Conservation (phyloP, 1,284 basidiomycete genomes). For the Ceratobasidium sp. region DNA sequence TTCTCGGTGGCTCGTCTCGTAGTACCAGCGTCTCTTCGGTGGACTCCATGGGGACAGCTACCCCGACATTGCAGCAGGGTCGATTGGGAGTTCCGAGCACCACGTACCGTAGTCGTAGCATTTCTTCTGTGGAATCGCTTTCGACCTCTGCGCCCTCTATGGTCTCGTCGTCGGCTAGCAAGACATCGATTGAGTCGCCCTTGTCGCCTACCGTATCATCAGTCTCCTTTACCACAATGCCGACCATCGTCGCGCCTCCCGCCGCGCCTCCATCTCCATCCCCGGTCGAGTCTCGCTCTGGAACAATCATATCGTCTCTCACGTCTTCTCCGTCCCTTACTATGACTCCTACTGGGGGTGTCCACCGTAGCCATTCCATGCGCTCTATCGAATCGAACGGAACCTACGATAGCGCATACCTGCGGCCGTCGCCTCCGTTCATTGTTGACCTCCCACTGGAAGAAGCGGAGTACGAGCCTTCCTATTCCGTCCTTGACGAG, state of each 20-base stretch:
- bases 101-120: conserved; percentile 22
- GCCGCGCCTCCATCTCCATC: conserved; percentile 48
- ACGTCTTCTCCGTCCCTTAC: neutral
- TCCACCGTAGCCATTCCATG: conserved; percentile 19
- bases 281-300: conserved; percentile 23
- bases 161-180: conserved; percentile 26
- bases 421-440: conserved; percentile 73
- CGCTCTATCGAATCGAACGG: conserved; percentile 52
- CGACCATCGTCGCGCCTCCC: conserved; percentile 44
- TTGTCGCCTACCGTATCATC: conserved; percentile 34
- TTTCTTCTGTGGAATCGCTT: conserved; percentile 20
- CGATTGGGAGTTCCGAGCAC: conserved; percentile 12
- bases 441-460: conserved; percentile 28
- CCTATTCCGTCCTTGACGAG: conserved; percentile 36
- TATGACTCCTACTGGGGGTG: neutral
- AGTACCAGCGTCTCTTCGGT: neutral
- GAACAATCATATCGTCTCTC: conserved; percentile 9
- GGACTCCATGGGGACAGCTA: neutral
- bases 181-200: conserved; percentile 28
- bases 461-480: conserved; percentile 30
- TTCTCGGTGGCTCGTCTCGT: neutral
- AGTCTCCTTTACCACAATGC: conserved; percentile 41
- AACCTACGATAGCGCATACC: conserved; percentile 77
- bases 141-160: conserved; percentile 17
- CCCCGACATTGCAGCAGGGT: neutral